Evolutionary conservation across 768 basidiomycete genomes (phyloP).

Genomic region (Harrya chromipes): DNA sequence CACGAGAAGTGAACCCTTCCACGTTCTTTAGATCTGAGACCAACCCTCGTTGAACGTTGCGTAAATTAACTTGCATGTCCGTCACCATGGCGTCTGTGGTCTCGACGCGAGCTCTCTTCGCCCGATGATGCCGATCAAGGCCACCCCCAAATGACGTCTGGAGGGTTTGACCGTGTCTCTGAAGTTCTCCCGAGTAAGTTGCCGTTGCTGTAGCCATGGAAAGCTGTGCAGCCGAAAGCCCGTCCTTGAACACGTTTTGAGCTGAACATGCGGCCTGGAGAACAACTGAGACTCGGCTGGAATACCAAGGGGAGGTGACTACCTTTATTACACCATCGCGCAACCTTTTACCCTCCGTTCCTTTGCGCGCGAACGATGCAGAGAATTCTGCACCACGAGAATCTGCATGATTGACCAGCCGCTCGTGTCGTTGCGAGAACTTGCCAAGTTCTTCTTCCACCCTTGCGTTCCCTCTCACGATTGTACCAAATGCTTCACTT

Average conservation of each 20-base stretch:
- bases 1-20: constrained; percentile 40
- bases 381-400: constrained; percentile 41
- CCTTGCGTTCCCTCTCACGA: constrained; percentile 54
- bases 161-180: constrained; percentile 45
- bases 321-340: constrained; percentile 64
- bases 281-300: constrained; percentile 11
- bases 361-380: constrained; percentile 41
- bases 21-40: constrained; percentile 48
- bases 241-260: constrained; percentile 39
- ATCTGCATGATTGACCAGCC: constrained; percentile 41
- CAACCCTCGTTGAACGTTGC: constrained; percentile 47
- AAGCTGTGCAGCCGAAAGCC: constrained; percentile 43
- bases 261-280: constrained; percentile 41
- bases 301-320: constrained; percentile 4
- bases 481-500: constrained; percentile 49
- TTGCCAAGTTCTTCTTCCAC: constrained; percentile 48
- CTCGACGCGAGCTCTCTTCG: constrained; percentile 69
- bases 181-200: constrained; percentile 50
- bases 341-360: constrained; percentile 49
- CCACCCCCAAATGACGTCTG: constrained; percentile 48
- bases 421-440: constrained; percentile 49
- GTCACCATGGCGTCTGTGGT: constrained; percentile 47
- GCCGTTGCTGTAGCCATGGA: constrained; percentile 45
- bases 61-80: constrained; percentile 52
- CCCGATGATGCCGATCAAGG: constrained; percentile 56